Base-by-base conservation (phyloP, 2,329 filamentous ascomycete genomes). In the Hysterium pulicare region DNA sequence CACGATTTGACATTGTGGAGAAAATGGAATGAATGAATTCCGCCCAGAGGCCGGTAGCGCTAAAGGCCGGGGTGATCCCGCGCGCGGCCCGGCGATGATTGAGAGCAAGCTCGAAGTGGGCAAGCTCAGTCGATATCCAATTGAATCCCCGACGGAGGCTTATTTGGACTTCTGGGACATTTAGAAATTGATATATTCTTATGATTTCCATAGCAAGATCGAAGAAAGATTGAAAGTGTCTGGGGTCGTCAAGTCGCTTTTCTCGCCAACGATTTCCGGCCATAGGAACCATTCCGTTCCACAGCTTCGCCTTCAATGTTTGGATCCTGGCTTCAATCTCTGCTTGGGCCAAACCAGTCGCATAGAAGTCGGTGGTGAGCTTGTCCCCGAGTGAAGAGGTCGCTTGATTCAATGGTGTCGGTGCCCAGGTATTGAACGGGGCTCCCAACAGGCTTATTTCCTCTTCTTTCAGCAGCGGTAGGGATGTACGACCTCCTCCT, bases 11-110 rank as follows among this genome's bases (percentile, higher is more conserved):
- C 45, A 52, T 51, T 13, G 32, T 52, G 5, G 40, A 33, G 16
- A 42, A 36, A 3, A 37, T 20, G 4, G 40, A 38, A 9, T 48
- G 36, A 30, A 44, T 48, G 37, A 50, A 57, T 19, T 54, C 50
- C 3, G 44, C 50, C 51, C 52, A 57, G 47, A 51, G 47, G 5
- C 45, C 48, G 16, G 50, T 44, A n/a, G 55, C 11, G 26, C 55
- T 30, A 5, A 57, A 23, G 16, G 20, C 48, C 22, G 51, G 46
- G 17, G 8, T 4, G 3, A 47, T 30, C 0, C 47, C 51, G 7
- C 38, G 42, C 9, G 39, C 22, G 16, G 46, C 50, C 24, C 54
- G 50, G 4, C 42, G 48, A 16, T 38, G 30, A 40, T 57, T 55
- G 3, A 41, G 39, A 3, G 52, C 47, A 4, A 15, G 22, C 22